These are phyloP conservation scores for Schwanniomyces sp. DNA, from an alignment of 805 yeast species.

Conservation along the genomic window DNA sequence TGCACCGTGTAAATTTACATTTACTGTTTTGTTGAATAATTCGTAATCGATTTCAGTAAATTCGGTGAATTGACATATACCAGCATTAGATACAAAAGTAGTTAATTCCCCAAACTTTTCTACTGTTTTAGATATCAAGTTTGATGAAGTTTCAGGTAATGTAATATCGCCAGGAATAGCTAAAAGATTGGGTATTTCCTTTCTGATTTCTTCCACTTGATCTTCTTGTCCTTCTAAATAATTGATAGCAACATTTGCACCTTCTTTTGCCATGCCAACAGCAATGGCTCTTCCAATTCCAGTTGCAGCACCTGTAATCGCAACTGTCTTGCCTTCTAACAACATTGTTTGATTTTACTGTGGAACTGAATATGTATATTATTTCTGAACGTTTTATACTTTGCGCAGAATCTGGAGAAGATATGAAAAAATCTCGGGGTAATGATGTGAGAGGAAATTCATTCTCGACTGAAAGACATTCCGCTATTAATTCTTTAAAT, in stretches of 20 bases:
- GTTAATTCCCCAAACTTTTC: conserved; percentile 39
- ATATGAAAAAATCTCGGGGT: not conserved
- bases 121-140: conserved; percentile 29
- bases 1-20: conserved; percentile 44
- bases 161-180: conserved; percentile 48
- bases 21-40: conserved; percentile 30
- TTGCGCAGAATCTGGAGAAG: not conserved
- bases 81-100: conserved; percentile 47
- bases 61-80: conserved; percentile 42
- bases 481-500: not conserved
- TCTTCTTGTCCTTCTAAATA: conserved; percentile 23
- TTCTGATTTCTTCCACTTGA: conserved; percentile 17
- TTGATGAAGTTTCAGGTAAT: conserved; percentile 33
- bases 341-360: conserved; percentile 3
- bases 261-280: conserved; percentile 38
- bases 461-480: not conserved
- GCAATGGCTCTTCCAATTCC: conserved; percentile 50
- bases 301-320: conserved; percentile 46
- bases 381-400: not conserved
- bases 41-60: conserved; percentile 43
- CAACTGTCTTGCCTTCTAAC: conserved; percentile 35
- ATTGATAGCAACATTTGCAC: conserved; percentile 42
- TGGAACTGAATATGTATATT: not conserved
- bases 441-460: not conserved
- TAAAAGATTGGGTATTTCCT: conserved; percentile 23